Percentiles rank a stretch among this genome's conserved stretches.
Evolutionary conservation across 2,329 filamentous ascomycete species (phyloP).

Genomic region (Cladophialophora carrionii): DNA sequence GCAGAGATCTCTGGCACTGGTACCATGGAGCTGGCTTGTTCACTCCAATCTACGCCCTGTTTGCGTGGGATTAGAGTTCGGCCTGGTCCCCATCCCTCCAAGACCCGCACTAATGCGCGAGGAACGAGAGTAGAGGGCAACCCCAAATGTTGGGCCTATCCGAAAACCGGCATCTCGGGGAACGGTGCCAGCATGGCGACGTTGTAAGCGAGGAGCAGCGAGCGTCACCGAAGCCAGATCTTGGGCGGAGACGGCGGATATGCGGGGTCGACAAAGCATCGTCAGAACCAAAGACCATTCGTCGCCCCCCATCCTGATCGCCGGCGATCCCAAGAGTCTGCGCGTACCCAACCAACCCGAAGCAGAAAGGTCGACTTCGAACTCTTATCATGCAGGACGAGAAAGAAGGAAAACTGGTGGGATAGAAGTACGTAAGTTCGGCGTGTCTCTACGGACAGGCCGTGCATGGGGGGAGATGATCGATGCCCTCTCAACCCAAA

Average conservation of each 20-base stretch:
- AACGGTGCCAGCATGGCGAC: background rate
- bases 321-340: background rate
- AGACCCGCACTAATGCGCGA: background rate
- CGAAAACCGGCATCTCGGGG: conserved; percentile 1
- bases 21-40: background rate
- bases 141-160: background rate
- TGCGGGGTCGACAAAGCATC: conserved; percentile 1
- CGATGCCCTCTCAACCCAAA: background rate
- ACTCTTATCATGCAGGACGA: background rate
- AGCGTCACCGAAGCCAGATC: background rate
- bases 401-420: background rate
- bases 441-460: too few relatives aligned
- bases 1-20: background rate
- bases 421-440: background rate
- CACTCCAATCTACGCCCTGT: background rate
- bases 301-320: background rate
- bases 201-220: background rate
- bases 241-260: background rate
- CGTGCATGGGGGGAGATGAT: background rate
- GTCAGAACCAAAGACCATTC: background rate
- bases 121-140: background rate
- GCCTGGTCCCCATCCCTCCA: background rate
- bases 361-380: background rate
- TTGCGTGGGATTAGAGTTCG: background rate
- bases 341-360: background rate